phyloP scores from a whole-genome alignment of 2,329 filamentous ascomycete genomes.

The Cordyceps tenuipes region DNA sequence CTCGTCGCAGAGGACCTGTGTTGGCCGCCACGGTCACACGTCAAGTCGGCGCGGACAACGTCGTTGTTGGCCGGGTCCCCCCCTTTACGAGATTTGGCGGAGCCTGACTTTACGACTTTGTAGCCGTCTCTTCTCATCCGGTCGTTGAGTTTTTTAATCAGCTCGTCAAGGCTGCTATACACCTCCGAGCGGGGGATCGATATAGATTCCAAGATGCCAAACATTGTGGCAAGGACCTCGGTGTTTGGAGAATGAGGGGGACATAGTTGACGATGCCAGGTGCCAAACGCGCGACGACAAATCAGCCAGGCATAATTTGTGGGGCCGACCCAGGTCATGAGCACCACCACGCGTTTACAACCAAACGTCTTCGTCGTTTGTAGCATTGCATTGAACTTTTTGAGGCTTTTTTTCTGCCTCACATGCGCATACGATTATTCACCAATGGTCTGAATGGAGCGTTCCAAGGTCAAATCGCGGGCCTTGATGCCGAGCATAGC shows the following conservation, averaged over 20 bases:
- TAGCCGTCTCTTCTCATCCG: constrained; percentile 37
- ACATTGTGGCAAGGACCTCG: constrained; percentile 27
- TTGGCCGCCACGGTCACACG: constrained; percentile 36
- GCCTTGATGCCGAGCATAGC: neutral
- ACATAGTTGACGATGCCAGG: neutral
- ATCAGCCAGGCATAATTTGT: neutral
- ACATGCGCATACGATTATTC: neutral
- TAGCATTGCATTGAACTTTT: neutral
- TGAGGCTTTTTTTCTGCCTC: neutral
- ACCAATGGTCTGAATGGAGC: neutral
- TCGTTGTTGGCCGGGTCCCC: constrained; percentile 31
- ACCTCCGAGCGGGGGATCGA: constrained; percentile 28
- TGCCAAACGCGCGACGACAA: neutral
- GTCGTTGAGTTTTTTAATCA: constrained; percentile 31
- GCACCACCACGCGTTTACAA: neutral
- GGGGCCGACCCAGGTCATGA: neutral
- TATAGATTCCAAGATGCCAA: constrained; percentile 34
- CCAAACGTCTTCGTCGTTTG: neutral
- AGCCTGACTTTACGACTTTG: constrained; percentile 37
- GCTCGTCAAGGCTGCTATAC: constrained; percentile 33
- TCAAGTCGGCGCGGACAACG: constrained; percentile 36
- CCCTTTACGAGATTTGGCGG: constrained; percentile 33
- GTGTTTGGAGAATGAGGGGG: constrained; percentile 19
- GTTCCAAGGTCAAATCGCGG: neutral
- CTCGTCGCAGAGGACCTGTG: constrained; percentile 37